phyloP scores from a whole-genome alignment of 192 early-diverging fungal genomes.

The Rhizophagus sp. region DNA sequence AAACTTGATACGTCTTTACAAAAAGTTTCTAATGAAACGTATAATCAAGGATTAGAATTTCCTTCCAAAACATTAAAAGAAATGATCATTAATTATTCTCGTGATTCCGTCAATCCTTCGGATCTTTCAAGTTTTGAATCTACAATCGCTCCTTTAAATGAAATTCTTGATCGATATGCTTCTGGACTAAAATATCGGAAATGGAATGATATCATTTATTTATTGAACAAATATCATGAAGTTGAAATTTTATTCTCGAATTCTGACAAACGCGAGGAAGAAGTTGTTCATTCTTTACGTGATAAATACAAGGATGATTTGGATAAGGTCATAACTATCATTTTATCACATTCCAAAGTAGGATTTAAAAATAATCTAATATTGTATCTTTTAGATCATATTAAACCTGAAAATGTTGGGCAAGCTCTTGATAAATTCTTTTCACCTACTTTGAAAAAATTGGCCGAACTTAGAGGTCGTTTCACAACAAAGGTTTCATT shows the following conservation, averaged over 20 bases:
- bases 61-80: slow-evolving; percentile 69
- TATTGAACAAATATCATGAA: slow-evolving; percentile 84
- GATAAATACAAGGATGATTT: slow-evolving; percentile 84
- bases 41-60: slow-evolving; percentile 57
- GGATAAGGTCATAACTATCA: slow-evolving; percentile 65
- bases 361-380: slow-evolving; percentile 77
- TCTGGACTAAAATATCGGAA: slow-evolving; percentile 78
- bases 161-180: slow-evolving; percentile 69
- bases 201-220: slow-evolving; percentile 65
- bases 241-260: slow-evolving; percentile 84
- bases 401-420: slow-evolving; percentile 64
- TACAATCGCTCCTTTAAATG: slow-evolving; percentile 65
- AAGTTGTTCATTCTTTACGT: slow-evolving; percentile 81
- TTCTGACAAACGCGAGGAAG: slow-evolving; percentile 71
- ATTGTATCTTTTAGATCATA: slow-evolving; percentile 75
- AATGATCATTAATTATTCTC: slow-evolving; percentile 55
- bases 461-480: slow-evolving; percentile 77
- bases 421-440: slow-evolving; percentile 73
- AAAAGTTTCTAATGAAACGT: slow-evolving; percentile 45
- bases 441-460: slow-evolving; percentile 72
- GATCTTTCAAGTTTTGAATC: slow-evolving; percentile 66
- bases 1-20: slow-evolving; percentile 62
- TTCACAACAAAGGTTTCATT: slow-evolving; percentile 86
- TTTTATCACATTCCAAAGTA: slow-evolving; percentile 85
- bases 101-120: slow-evolving; percentile 54